Evolutionary conservation across 1,139 yeast species (phyloP).

Genomic region (Wickerhamomyces sp.): DNA sequence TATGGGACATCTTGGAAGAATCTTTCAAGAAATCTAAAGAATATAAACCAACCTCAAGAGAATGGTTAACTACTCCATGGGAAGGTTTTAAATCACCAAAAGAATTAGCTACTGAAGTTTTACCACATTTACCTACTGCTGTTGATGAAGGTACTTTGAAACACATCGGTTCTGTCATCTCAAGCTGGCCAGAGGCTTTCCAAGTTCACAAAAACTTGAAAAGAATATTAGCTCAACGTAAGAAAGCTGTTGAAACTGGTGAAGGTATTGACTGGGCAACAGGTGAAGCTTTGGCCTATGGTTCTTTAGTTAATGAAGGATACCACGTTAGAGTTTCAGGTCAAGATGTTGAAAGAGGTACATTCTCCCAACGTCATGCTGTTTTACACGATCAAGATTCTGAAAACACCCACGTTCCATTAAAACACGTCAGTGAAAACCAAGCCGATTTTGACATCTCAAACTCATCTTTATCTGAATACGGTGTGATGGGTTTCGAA

Average conservation of each 20-base stretch:
- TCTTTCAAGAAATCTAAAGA: constrained; percentile 85
- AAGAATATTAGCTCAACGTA: constrained; percentile 86
- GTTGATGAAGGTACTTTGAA: constrained; percentile 69
- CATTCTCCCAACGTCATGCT: constrained; percentile 99
- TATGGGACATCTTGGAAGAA: constrained; percentile 91
- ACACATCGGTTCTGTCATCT: constrained; percentile 72
- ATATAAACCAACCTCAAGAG: constrained; percentile 87
- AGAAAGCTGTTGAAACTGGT: constrained; percentile 83
- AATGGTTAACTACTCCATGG: constrained; percentile 99
- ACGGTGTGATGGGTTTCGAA: constrained; percentile 99
- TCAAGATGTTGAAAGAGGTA: constrained; percentile 99
- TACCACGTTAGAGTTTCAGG: constrained; percentile 97
- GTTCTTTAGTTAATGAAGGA: constrained; percentile 88
- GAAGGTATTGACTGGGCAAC: constrained; percentile 99
- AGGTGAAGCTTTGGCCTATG: constrained; percentile 98
- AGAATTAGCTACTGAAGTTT: constrained; percentile 91
- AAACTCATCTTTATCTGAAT: constrained; percentile 97
- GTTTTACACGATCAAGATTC: constrained; percentile 94
- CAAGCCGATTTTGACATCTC: constrained; percentile 88
- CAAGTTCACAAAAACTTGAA: constrained; percentile 93
- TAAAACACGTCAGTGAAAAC: constrained; percentile 69
- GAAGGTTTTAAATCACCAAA: constrained; percentile 97
- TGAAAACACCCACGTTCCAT: constrained; percentile 80
- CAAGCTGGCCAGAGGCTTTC: constrained; percentile 85
- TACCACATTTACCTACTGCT: constrained; percentile 96